Percentiles rank a stretch among this genome's conserved stretches.
phyloP scores from a whole-genome alignment of 495 filamentous ascomycete species.

The Cladorrhinum samala region DNA sequence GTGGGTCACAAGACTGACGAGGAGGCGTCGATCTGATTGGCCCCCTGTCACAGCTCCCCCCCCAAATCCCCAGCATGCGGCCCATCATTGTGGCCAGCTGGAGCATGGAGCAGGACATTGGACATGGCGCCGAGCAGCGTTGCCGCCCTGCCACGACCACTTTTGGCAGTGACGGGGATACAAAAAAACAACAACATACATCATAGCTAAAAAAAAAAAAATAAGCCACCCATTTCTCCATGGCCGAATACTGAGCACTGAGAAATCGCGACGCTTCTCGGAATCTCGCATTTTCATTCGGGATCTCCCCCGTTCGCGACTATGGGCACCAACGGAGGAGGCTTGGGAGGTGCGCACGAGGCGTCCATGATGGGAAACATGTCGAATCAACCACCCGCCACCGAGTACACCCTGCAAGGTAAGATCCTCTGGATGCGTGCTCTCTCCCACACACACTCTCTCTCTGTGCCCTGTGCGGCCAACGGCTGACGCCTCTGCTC shows the following conservation, averaged over 20 bases:
- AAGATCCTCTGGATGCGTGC: too few relatives aligned
- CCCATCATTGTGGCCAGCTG: background rate
- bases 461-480: too few relatives aligned
- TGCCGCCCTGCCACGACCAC: slow-evolving; percentile 12
- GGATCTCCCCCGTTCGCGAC: slow-evolving; percentile 55
- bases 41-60: slow-evolving; percentile 7
- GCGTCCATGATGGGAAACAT: slow-evolving; percentile 36
- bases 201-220: slow-evolving; percentile 14
- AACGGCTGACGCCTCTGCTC: too few relatives aligned
- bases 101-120: background rate
- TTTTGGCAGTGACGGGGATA: slow-evolving; percentile 7
- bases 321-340: slow-evolving; percentile 61
- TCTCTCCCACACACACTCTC: too few relatives aligned
- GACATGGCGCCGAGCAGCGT: background rate
- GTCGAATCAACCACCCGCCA: slow-evolving; percentile 64
- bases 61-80: slow-evolving; percentile 7
- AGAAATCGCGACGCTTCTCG: slow-evolving; percentile 2
- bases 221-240: slow-evolving; percentile 11
- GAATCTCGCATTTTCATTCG: slow-evolving; percentile 27
- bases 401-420: slow-evolving; percentile 99
- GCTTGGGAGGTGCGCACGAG: slow-evolving; percentile 45
- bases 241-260: slow-evolving; percentile 6
- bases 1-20: too few relatives aligned
- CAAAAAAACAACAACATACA: too few relatives aligned
- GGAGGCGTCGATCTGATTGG: too few relatives aligned